Evolutionary conservation across 2,329 filamentous ascomycete species (phyloP).

Genomic region (Ceratocystis lukuohia): DNA sequence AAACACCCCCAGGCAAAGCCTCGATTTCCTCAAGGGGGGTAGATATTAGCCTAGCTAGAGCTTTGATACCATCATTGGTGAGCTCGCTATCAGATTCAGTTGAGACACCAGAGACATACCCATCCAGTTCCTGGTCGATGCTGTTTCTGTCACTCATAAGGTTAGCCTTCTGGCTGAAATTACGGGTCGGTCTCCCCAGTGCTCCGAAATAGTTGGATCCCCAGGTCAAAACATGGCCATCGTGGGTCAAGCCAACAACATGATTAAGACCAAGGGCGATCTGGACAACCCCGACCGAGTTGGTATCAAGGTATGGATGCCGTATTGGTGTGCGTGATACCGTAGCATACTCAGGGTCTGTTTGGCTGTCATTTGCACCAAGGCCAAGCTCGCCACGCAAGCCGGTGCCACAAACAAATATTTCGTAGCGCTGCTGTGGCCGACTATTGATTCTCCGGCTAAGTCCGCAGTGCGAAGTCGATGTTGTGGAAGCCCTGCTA

Average conservation of each 20-base stretch:
- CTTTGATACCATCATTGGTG: slow-evolving; percentile 32
- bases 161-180: neutral
- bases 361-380: slow-evolving; percentile 21
- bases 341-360: neutral
- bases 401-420: slow-evolving; percentile 50
- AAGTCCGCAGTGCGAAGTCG: neutral
- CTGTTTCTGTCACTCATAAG: neutral
- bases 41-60: slow-evolving; percentile 45
- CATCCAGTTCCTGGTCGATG: neutral
- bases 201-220: slow-evolving; percentile 54
- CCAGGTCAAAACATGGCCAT: slow-evolving; percentile 52
- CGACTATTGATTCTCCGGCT: neutral
- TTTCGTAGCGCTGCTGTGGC: slow-evolving; percentile 39
- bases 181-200: slow-evolving; percentile 41
- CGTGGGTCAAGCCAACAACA: slow-evolving; percentile 45
- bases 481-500: neutral
- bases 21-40: slow-evolving; percentile 31
- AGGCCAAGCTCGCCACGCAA: slow-evolving; percentile 49
- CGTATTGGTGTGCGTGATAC: slow-evolving; percentile 27
- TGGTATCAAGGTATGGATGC: slow-evolving; percentile 41
- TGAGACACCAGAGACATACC: neutral
- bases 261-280: slow-evolving; percentile 53
- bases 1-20: slow-evolving; percentile 20
- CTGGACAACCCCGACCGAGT: slow-evolving; percentile 44
- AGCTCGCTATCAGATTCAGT: slow-evolving; percentile 22